A percentile compares a stretch with the other conserved stretches of the same genome.
Conservation (phyloP, 768 basidiomycete species). For the Mrakia blollopis region DNA sequence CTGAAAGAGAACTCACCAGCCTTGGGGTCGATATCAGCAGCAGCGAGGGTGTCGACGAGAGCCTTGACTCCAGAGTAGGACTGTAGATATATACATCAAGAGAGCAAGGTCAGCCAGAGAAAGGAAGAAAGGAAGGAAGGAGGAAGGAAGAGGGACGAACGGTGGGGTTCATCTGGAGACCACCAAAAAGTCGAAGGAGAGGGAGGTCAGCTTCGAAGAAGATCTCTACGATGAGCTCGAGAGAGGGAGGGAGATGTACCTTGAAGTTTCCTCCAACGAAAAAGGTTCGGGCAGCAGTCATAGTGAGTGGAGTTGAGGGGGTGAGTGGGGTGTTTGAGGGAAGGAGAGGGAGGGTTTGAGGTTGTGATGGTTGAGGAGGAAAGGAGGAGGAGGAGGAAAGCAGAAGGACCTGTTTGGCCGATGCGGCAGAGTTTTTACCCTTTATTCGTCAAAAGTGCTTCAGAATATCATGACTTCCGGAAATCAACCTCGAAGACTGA, state of each 20-base stretch:
- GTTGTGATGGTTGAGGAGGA: not conserved
- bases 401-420: not conserved
- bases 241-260: constrained; percentile 59
- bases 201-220: not conserved
- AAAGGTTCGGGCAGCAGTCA: constrained; percentile 50
- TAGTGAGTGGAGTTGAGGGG: constrained; percentile 2
- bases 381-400: not conserved
- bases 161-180: constrained; percentile 33
- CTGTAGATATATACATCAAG: not conserved
- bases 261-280: constrained; percentile 98
- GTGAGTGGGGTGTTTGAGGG: constrained; percentile 11
- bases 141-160: constrained; percentile 8
- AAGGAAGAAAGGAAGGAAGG: not conserved
- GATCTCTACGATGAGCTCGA: too few species aligned
- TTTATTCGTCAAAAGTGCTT: too few species aligned
- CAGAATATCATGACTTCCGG: too few species aligned
- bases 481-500: too few species aligned
- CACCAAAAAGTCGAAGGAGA: constrained; percentile 1
- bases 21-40: constrained; percentile 66
- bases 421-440: too few species aligned
- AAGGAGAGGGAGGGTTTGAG: not conserved
- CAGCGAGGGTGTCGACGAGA: constrained; percentile 68
- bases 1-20: constrained; percentile 56
- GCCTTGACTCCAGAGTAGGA: constrained; percentile 51
- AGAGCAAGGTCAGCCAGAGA: not conserved